Percentiles rank a stretch among this genome's conserved stretches.
Conservation (phyloP, 805 yeast genomes). For the Starmerella bacillaris region DNA sequence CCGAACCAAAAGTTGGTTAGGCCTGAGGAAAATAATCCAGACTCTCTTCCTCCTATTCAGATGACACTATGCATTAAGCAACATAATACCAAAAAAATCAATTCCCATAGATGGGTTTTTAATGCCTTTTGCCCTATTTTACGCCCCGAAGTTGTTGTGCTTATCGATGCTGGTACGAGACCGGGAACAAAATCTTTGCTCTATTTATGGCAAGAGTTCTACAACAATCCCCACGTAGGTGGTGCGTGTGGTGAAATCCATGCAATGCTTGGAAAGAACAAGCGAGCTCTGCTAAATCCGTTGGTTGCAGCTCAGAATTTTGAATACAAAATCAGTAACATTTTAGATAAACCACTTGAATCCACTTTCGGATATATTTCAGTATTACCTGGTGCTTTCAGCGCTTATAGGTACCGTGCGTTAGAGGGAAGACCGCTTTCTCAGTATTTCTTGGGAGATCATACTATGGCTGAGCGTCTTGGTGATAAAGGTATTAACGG, state of each 20-base stretch:
- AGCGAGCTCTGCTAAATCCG: conserved; percentile 32
- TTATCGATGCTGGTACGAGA: conserved; percentile 49
- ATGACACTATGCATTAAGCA: conserved; percentile 44
- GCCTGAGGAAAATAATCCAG: conserved; percentile 34
- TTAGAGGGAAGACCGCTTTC: conserved; percentile 46
- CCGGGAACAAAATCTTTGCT: conserved; percentile 40
- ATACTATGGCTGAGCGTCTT: conserved; percentile 28
- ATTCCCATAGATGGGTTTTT: conserved; percentile 54
- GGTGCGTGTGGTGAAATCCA: conserved; percentile 62
- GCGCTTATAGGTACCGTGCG: conserved; percentile 45
- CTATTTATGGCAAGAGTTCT: conserved; percentile 46
- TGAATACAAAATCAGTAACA: conserved; percentile 49
- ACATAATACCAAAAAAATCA: conserved; percentile 44
- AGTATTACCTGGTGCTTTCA: conserved; percentile 52
- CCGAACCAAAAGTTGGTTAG: conserved; percentile 33
- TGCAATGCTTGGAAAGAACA: conserved; percentile 35
- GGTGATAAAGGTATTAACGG: conserved; percentile 42
- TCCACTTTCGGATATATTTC: conserved; percentile 47
- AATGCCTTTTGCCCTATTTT: conserved; percentile 42
- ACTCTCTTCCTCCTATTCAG: conserved; percentile 41
- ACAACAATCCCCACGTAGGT: conserved; percentile 39
- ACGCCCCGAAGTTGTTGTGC: conserved; percentile 38
- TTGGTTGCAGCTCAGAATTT: conserved; percentile 49
- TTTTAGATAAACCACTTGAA: conserved; percentile 49
- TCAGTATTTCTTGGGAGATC: conserved; percentile 51